Evolutionary conservation across 208 protist species (phyloP).

Genomic region (Balamuthia mandrillaris): DNA sequence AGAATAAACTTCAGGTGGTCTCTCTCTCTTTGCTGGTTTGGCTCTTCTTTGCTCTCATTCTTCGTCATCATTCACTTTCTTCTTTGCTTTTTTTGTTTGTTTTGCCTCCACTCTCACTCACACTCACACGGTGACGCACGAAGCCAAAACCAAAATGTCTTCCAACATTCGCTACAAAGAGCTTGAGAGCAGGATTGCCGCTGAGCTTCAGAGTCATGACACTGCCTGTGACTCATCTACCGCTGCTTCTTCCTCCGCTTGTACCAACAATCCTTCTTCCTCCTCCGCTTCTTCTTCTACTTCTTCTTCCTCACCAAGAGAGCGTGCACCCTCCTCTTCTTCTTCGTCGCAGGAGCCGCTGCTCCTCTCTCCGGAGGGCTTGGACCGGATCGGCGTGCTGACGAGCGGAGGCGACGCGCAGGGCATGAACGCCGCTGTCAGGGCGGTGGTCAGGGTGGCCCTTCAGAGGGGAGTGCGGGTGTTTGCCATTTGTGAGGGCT

Average conservation of each 20-base stretch:
- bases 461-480: slow-evolving; percentile 35
- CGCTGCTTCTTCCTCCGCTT: no score
- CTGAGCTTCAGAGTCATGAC: no score
- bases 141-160: no score
- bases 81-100: no score
- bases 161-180: no score
- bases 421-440: slow-evolving; percentile 73
- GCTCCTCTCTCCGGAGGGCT: neutral
- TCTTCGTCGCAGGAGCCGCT: neutral
- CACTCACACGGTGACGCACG: no score
- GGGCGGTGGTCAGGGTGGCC: slow-evolving; percentile 52
- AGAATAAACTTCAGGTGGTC: neutral
- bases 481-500: slow-evolving; percentile 60
- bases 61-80: no score
- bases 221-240: no score
- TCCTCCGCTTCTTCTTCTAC: neutral
- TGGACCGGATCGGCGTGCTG: slow-evolving; percentile 54
- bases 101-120: no score
- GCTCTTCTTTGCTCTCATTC: no score
- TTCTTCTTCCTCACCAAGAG: neutral
- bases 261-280: neutral
- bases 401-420: slow-evolving; percentile 64
- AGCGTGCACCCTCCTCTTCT: neutral
- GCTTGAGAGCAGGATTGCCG: no score
- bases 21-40: no score